These are phyloP conservation scores for Apiotrichum porosum DNA, from an alignment of 1,284 basidiomycete genomes.

Conservation along the genomic window DNA sequence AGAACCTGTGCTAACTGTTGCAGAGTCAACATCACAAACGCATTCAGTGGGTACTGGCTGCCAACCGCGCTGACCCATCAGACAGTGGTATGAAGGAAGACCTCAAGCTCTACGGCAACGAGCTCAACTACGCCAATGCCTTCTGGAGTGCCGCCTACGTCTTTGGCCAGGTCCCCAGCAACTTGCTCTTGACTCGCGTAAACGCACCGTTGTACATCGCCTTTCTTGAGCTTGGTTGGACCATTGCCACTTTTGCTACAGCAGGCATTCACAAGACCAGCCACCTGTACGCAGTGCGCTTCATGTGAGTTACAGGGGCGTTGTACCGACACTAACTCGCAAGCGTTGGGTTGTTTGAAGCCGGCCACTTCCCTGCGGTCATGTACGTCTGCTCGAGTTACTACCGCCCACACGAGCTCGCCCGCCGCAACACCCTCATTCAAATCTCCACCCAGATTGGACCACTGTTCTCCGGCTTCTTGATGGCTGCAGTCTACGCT, in stretches of 20 bases:
- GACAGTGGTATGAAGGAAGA: constrained; percentile 66
- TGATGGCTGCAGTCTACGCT: constrained; percentile 27
- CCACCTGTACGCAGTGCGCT: constrained; percentile 27
- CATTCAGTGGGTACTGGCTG: constrained; percentile 12
- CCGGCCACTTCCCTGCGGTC: constrained; percentile 29
- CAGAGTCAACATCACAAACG: constrained; percentile 27
- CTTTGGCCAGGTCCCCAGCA: constrained; percentile 29
- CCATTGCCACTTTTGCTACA: constrained; percentile 23
- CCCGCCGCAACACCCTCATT: constrained; percentile 26
- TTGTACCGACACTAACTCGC: no score
- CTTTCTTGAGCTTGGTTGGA: constrained; percentile 26
- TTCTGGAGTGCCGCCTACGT: constrained; percentile 32
- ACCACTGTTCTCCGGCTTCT: constrained; percentile 27
- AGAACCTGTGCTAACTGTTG: not conserved
- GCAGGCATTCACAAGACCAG: constrained; percentile 20
- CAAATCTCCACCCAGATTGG: constrained; percentile 26
- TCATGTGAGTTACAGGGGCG: constrained; percentile 18
- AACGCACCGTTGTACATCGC: constrained; percentile 29
- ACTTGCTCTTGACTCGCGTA: constrained; percentile 26
- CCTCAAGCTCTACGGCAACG: constrained; percentile 61
- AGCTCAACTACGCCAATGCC: constrained; percentile 55
- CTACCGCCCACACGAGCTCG: constrained; percentile 33
- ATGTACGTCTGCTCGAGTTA: constrained; percentile 33
- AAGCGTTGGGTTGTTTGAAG: constrained; percentile 29
- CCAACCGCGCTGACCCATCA: not conserved